A percentile compares a stretch with the other conserved stretches of the same genome.
Conservation (phyloP, 192 early-diverging fungal species). For the Umbelopsis ramanniana region DNA sequence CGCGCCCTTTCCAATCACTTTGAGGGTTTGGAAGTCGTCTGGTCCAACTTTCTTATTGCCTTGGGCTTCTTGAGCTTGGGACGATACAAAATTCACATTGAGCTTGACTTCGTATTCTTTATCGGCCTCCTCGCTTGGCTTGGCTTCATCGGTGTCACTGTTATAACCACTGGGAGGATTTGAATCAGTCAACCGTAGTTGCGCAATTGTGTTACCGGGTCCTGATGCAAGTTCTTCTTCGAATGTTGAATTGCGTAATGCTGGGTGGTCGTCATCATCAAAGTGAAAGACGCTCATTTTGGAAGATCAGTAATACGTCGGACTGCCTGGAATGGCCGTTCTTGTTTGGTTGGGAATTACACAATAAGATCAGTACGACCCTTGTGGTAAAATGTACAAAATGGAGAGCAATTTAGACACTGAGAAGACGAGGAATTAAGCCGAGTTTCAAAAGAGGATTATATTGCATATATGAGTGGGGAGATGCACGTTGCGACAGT, state of each 20-base stretch:
- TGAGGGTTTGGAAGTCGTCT: slow-evolving; percentile 57
- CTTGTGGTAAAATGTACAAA: not conserved
- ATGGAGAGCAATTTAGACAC: not conserved
- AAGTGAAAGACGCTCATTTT: slow-evolving; percentile 54
- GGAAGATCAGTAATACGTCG: not conserved
- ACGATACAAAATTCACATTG: slow-evolving; percentile 47
- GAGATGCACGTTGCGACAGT: not conserved
- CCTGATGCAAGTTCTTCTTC: slow-evolving; percentile 35
- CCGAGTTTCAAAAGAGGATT: slow-evolving; percentile 23
- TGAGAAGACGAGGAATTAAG: slow-evolving; percentile 14
- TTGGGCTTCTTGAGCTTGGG: slow-evolving; percentile 37
- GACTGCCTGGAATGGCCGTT: not conserved
- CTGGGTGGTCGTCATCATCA: slow-evolving; percentile 54
- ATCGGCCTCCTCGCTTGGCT: slow-evolving; percentile 24
- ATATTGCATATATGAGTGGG: slow-evolving; percentile 9
- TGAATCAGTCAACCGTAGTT: slow-evolving; percentile 23
- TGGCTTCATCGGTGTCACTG: slow-evolving; percentile 27
- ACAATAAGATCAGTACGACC: not conserved
- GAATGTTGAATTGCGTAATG: slow-evolving; percentile 35
- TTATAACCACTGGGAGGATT: slow-evolving; percentile 23
- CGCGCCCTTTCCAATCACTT: slow-evolving; percentile 57
- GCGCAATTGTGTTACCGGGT: slow-evolving; percentile 26
- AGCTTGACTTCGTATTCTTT: slow-evolving; percentile 54
- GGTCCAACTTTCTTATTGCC: slow-evolving; percentile 46
- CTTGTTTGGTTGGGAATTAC: not conserved